Conservation (phyloP, 805 yeast species). For the Tetrapisispora phaffii region DNA sequence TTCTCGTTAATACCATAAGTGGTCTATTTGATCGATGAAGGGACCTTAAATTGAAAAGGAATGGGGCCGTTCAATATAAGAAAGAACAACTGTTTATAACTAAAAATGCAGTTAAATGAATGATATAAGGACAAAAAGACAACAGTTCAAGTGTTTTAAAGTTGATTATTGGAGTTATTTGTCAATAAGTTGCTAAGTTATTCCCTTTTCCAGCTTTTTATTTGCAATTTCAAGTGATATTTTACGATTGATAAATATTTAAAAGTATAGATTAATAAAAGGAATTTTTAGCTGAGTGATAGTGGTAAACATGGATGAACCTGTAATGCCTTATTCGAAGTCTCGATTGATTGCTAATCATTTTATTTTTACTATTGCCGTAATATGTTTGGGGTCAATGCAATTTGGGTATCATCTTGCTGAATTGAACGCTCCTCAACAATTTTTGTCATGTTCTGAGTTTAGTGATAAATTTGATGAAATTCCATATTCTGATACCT, state of each 20-base stretch:
- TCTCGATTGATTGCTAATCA: not conserved
- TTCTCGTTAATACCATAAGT: no score
- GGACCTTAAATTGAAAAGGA: not conserved
- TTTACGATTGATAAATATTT: no score
- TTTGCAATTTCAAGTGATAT: no score
- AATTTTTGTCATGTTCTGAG: constrained; percentile 49
- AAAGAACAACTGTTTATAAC: not conserved
- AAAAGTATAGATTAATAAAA: not conserved
- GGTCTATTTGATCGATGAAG: no score
- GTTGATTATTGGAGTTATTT: no score
- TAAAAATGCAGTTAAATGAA: no score
- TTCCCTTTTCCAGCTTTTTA: no score
- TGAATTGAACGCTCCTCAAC: constrained; percentile 84
- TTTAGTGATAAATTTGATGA: constrained; percentile 8
- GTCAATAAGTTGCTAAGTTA: no score
- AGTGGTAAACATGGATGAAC: not conserved
- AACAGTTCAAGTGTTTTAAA: no score
- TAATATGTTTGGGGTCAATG: constrained; percentile 66
- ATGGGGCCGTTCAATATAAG: not conserved
- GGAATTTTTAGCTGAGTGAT: not conserved
- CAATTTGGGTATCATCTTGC: constrained; percentile 95
- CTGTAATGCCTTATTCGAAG: not conserved
- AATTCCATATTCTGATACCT: constrained; percentile 17
- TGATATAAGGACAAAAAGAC: no score
- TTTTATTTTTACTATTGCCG: constrained; percentile 11